Base-by-base conservation (phyloP, 1,284 basidiomycete species). In the Coriolopsis trogii region DNA sequence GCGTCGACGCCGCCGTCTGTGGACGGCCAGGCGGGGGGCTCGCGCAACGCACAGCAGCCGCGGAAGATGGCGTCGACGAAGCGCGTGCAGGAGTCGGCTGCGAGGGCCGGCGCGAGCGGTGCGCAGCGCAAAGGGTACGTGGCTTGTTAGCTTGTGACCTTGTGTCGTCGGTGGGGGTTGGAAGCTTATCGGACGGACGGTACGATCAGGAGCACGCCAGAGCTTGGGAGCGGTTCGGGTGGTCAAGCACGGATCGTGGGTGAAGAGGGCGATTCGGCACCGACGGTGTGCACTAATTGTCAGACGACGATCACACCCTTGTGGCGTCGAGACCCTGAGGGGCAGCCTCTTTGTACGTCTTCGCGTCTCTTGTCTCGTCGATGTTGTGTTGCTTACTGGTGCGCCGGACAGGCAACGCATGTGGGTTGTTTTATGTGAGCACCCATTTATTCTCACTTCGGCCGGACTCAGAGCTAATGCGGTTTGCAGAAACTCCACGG, bases 321-420 rank as follows among this genome's bases (percentile, higher is more conserved):
- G 48, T 98, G 95, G 95, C 82, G 95, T 67, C 79, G 95, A 60
- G 94, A 98, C 74, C 92, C 94, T 1, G 94, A 98, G 59, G 95
- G 95, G 21, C 93, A 96, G 68, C 95, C 95, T 28, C 72, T 98
- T 51, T 98, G 93, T 85, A 74, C 77, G 79, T 76, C 52, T 41
- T 36, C 50, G 56, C 24, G 50, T 29, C 51, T 47, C 31, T 42
- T 59, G 52, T 18, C 53, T 33, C 28, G 49, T 43, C 41, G 6
- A 33, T 58, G 61, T 46, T 36, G 37, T 59, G 46, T 30, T 52
- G 26, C 50, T 46, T 37, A 39, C 21, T 24, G 34, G 24, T 30
- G 28, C 36, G 15, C 12, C 34, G 24, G 34, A 30, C 61, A 85
- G 84, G 83, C 63, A 91, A 93, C 71, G 93, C 93, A 8, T 95